Conservation (phyloP, 768 basidiomycete species). For the Sarcomyxa edulis region DNA sequence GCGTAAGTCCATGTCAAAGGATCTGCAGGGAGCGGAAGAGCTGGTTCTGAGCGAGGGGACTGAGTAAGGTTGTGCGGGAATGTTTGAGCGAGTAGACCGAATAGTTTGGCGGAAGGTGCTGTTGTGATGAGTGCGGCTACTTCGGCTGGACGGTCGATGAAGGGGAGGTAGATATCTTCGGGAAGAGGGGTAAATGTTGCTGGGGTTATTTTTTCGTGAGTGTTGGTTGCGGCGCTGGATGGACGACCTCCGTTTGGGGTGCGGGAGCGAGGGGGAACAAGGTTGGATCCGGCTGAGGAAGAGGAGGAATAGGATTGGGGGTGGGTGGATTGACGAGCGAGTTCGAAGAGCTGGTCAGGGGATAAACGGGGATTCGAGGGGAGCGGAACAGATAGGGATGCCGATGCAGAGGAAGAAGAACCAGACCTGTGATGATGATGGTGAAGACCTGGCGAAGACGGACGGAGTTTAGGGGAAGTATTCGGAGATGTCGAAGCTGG, state of each 20-base stretch:
- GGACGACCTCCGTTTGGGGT: conserved; percentile 16
- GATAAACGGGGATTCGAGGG: conserved; percentile 47
- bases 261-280: conserved; percentile 10
- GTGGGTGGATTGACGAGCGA: conserved; percentile 58
- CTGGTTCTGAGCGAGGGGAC: conserved; percentile 13
- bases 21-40: conserved; percentile 36
- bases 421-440: conserved; percentile 7
- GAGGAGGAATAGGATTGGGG: conserved; percentile 19
- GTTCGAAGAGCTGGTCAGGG: conserved; percentile 71
- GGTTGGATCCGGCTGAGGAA: conserved; percentile 11
- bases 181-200: conserved; percentile 73
- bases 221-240: conserved; percentile 9
- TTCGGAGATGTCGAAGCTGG: conserved; percentile 25
- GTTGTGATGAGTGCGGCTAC: conserved; percentile 62
- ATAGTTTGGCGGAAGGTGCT: conserved; percentile 64
- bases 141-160: conserved; percentile 77
- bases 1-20: conserved; percentile 67
- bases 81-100: conserved; percentile 69
- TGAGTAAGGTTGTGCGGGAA: conserved; percentile 35
- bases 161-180: conserved; percentile 77
- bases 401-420: conserved; percentile 13
- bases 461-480: conserved; percentile 40
- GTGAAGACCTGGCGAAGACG: conserved; percentile 39
- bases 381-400: conserved; percentile 24
- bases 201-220: conserved; percentile 23